Conservation (phyloP, 345 rosid species). For the Cardamine chenopodiifolia region DNA sequence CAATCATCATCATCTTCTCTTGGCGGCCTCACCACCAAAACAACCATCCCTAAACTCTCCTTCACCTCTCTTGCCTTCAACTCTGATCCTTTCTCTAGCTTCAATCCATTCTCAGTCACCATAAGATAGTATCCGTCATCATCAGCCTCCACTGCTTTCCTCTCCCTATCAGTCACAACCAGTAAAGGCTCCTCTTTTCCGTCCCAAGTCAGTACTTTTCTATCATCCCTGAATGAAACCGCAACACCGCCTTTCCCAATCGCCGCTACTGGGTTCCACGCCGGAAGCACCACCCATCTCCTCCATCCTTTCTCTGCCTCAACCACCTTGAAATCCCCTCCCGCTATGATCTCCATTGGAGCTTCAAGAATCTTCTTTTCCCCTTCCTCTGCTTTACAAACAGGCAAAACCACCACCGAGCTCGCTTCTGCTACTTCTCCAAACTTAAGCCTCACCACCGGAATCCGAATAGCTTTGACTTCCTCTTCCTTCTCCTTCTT, state of each 20-base stretch:
- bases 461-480: constrained; percentile 47
- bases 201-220: constrained; percentile 68
- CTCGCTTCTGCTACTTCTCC: constrained; percentile 87
- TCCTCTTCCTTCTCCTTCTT: constrained; percentile 22
- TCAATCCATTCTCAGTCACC: constrained; percentile 50
- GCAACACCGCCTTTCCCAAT: constrained; percentile 64
- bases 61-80: constrained; percentile 59
- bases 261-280: constrained; percentile 59
- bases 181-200: constrained; percentile 76
- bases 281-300: constrained; percentile 87
- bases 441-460: constrained; percentile 66
- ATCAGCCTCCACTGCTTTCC: constrained; percentile 55
- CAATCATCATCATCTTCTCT: constrained; percentile 62
- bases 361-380: constrained; percentile 63
- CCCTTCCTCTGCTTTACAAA: constrained; percentile 63
- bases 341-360: constrained; percentile 53
- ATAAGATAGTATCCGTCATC: constrained; percentile 77
- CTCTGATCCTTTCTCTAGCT: constrained; percentile 69
- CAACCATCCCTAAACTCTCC: constrained; percentile 59
- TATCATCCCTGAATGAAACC: constrained; percentile 72
- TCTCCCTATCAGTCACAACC: constrained; percentile 70
- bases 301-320: constrained; percentile 79
- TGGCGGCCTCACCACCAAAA: constrained; percentile 81
- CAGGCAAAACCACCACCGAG: constrained; percentile 70
- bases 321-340: constrained; percentile 79